These are phyloP conservation scores for Lecanicillium sp. DNA, from an alignment of 2,329 filamentous ascomycete genomes.

Conservation along the genomic window DNA sequence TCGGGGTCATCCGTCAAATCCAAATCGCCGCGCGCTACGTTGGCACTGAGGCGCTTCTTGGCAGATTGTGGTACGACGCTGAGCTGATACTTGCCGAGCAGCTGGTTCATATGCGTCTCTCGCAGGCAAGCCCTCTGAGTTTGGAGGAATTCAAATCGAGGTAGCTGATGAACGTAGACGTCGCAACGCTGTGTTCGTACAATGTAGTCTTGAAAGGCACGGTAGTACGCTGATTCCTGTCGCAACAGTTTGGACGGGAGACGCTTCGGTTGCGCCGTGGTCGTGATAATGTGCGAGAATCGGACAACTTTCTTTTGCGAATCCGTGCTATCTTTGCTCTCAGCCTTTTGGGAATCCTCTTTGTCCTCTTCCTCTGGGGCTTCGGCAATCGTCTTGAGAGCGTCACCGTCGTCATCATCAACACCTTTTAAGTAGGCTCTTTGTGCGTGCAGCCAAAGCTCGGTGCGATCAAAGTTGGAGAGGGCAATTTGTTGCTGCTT, in stretches of 20 bases:
- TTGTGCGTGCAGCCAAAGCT: constrained; percentile 79
- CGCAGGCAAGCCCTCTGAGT: constrained; percentile 69
- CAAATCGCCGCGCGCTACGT: constrained; percentile 66
- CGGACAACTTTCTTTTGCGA: constrained; percentile 64
- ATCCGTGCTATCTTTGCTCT: constrained; percentile 13
- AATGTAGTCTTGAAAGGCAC: constrained; percentile 71
- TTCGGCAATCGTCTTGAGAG: constrained; percentile 29
- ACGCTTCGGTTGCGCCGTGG: constrained; percentile 37
- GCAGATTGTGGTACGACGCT: constrained; percentile 59
- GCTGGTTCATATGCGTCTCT: constrained; percentile 67
- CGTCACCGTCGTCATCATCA: constrained; percentile 35
- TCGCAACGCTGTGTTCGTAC: constrained; percentile 61
- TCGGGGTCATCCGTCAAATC: constrained; percentile 54
- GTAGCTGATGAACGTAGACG: constrained; percentile 75
- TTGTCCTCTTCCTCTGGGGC: constrained; percentile 22
- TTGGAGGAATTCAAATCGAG: constrained; percentile 84
- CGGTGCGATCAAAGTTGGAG: constrained; percentile 76
- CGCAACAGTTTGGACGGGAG: constrained; percentile 45
- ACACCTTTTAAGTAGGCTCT: constrained; percentile 66
- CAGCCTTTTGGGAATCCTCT: constrained; percentile 12
- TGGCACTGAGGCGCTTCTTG: constrained; percentile 64
- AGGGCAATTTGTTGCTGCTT: constrained; percentile 65
- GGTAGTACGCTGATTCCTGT: constrained; percentile 76
- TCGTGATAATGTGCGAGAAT: constrained; percentile 52
- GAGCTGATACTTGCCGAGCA: constrained; percentile 79